A percentile compares a stretch with the other conserved stretches of the same genome.
Evolutionary conservation across 1,284 basidiomycete species (phyloP).

Genomic region (Pseudozyma pruni): DNA sequence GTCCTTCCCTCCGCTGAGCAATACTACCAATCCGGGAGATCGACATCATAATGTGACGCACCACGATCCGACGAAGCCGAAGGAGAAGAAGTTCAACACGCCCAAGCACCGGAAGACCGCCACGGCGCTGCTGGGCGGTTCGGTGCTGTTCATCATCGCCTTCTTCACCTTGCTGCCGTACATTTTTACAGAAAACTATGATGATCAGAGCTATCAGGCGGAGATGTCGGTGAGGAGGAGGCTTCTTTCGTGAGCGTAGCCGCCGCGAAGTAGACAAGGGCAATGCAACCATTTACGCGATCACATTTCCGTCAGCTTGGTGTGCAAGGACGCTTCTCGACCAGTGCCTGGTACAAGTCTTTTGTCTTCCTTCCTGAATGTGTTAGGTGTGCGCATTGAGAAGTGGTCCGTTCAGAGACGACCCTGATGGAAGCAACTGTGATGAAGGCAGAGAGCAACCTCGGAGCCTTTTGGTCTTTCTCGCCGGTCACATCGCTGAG

Average conservation of each 20-base stretch:
- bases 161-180: conserved; percentile 42
- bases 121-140: conserved; percentile 34
- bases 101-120: conserved; percentile 48
- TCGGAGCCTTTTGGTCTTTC: too few relatives aligned
- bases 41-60: conserved; percentile 11
- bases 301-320: neutral
- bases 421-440: too few relatives aligned
- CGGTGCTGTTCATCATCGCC: conserved; percentile 22
- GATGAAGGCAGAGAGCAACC: too few relatives aligned
- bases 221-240: conserved; percentile 32
- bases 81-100: conserved; percentile 46
- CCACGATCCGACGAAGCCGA: conserved; percentile 13
- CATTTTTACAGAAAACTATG: conserved; percentile 30
- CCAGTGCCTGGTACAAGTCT: too few relatives aligned
- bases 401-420: too few relatives aligned
- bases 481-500: too few relatives aligned
- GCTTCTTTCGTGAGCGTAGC: conserved; percentile 14
- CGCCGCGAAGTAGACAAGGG: neutral
- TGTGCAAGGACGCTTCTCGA: too few relatives aligned
- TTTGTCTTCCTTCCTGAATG: too few relatives aligned
- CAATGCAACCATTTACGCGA: neutral
- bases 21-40: conserved; percentile 52
- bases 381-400: too few relatives aligned
- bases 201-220: conserved; percentile 18
- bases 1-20: conserved; percentile 34